phyloP scores from a whole-genome alignment of 371 early-diverging fungal species.

The Mortierella sp. region DNA sequence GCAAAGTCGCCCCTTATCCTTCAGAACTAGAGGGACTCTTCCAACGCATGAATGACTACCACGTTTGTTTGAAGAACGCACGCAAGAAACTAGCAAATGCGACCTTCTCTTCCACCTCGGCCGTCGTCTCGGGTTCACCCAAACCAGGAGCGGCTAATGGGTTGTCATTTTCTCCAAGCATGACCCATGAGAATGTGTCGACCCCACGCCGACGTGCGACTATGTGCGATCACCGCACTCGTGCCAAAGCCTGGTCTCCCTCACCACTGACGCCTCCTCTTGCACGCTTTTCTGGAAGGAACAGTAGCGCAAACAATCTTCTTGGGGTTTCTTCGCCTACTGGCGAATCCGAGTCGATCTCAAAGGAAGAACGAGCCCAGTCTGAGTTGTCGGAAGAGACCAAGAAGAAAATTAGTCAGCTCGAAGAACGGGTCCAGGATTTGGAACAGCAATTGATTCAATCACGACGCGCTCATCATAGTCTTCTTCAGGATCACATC shows the following conservation, averaged over 20 bases:
- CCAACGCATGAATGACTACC: slow-evolving; percentile 25
- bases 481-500: slow-evolving; percentile 30
- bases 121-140: neutral
- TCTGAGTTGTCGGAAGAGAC: neutral
- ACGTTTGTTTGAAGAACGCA: slow-evolving; percentile 29
- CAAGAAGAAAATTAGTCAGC: neutral
- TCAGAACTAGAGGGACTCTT: slow-evolving; percentile 31
- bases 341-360: neutral
- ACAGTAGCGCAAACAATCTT: no score
- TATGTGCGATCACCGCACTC: neutral
- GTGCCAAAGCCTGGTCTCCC: neutral
- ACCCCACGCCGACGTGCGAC: no score
- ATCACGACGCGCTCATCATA: slow-evolving; percentile 30
- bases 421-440: slow-evolving; percentile 20
- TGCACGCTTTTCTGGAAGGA: neutral
- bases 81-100: slow-evolving; percentile 11
- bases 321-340: no score
- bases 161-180: neutral
- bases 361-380: neutral
- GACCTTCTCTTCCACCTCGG: neutral
- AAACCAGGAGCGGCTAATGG: neutral
- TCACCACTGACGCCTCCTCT: neutral
- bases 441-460: slow-evolving; percentile 28
- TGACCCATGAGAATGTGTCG: neutral
- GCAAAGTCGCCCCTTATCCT: slow-evolving; percentile 18